Evolutionary conservation across 75 land plant species (phyloP), one percentile per base, ranked within the genome.

Genomic region (Selaginella moellendorffii): DNA sequence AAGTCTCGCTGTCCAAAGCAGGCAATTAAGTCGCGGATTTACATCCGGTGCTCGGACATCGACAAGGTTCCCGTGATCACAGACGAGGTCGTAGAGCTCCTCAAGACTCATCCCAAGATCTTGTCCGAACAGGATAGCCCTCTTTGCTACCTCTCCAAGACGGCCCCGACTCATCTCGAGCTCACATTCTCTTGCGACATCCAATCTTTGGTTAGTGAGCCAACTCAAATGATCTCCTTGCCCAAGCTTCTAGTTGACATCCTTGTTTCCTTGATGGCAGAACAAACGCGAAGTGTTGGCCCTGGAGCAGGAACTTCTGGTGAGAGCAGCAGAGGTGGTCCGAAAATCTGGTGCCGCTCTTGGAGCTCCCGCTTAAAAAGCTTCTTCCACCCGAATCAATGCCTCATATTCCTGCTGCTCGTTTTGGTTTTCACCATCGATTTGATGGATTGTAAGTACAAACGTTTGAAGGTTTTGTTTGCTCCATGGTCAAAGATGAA

Each of bases 1-100:
- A 81, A 83, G 71, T 86, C 96, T 42, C 80, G 90, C 1, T 83
- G 82, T 2, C 63, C 69, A 60, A 83, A 74, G 80, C 83, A 80
- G 75, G 76, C 79, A 9, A 28, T 78, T 17, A 64, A 68, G 18
- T 54, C 63, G n/a, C 83, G 70, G 54, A 65, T 90, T 21, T 90
- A 86, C 25, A 27, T 90, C 10, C 75, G 58, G 21, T 29, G 74
- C 56, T 67, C 68, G 0, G 76, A 79, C 69, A 28, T 83, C 24
- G 80, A 79, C n/a, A 86, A 80, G 64, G 42, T 90, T 63, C 80
- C 91, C 18, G 52, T 53, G n/a, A 71, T 90, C 25, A 77, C 87
- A 27, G 67, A 76, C 28, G 87, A 76, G 14, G 75, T 90, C 19
- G 72, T 76, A 61, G 12, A 22, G 10, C 80, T 83, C 83, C 78